These are phyloP conservation scores for Pluteus cervinus DNA, from an alignment of 768 basidiomycete species.

Conservation along the genomic window DNA sequence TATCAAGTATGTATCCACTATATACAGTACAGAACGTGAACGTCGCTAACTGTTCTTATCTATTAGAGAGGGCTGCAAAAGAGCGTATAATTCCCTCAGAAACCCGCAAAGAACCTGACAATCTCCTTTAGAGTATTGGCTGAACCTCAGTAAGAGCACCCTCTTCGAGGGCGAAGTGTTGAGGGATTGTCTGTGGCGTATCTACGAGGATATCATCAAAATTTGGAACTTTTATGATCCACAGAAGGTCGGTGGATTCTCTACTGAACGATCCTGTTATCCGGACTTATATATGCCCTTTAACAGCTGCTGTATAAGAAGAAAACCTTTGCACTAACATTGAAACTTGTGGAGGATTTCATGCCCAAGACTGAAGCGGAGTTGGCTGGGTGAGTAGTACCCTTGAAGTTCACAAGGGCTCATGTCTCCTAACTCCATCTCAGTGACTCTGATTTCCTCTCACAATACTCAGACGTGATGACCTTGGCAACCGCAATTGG, in stretches of 20 bases:
- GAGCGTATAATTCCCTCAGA: not conserved
- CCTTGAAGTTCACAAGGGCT: too few species aligned
- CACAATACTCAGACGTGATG: not conserved
- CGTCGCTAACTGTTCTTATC: not conserved
- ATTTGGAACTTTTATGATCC: constrained; percentile 9
- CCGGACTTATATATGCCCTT: too few species aligned
- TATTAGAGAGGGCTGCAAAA: constrained; percentile 13
- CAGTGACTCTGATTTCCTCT: not conserved
- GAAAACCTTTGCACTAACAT: too few species aligned
- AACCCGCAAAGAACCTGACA: not conserved
- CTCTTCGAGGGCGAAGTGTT: constrained; percentile 8
- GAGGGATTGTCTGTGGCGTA: constrained; percentile 9
- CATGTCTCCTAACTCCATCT: too few species aligned
- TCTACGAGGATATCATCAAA: constrained; percentile 13
- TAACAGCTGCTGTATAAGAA: constrained; percentile 15
- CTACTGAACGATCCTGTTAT: constrained; percentile 14
- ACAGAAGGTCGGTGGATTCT: constrained; percentile 5
- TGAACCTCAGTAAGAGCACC: constrained; percentile 7
- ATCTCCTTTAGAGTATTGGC: constrained; percentile 10
- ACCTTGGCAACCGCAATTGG: constrained; percentile 8
- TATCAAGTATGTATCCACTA: constrained; percentile 8
- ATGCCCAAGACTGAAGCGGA: too few species aligned
- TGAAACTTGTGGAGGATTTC: too few species aligned
- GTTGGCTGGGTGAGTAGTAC: too few species aligned
- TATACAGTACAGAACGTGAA: not conserved